Conservation (phyloP, 192 early-diverging fungal species). For the Coemansia sp. region DNA sequence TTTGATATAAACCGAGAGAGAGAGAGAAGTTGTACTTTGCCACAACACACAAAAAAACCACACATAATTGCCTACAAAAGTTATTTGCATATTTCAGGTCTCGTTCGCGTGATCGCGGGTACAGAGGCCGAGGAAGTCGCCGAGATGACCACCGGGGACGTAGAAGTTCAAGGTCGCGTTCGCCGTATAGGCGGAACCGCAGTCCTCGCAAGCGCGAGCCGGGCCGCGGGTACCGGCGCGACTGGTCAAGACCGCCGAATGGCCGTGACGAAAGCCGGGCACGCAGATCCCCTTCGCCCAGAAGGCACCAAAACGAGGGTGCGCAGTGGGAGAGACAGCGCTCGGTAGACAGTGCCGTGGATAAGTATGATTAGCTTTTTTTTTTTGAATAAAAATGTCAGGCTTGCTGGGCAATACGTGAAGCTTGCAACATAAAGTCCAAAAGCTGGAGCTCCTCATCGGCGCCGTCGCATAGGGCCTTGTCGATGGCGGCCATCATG, state of each 20-base stretch:
- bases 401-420: conserved; percentile 29
- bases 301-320: conserved; percentile 12
- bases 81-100: conserved; percentile 15
- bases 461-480: conserved; percentile 76
- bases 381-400: conserved; percentile 1
- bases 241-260: conserved; percentile 20
- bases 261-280: conserved; percentile 8
- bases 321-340: too few relatives aligned
- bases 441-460: conserved; percentile 88
- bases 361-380: too few relatives aligned
- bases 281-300: conserved; percentile 12
- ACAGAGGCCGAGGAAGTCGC: conserved; percentile 5
- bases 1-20: too few relatives aligned
- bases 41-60: background rate
- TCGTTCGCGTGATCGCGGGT: conserved; percentile 15
- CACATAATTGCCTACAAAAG: background rate
- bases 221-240: conserved; percentile 12
- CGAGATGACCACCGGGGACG: conserved; percentile 16
- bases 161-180: conserved; percentile 9
- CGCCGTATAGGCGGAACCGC: conserved; percentile 10
- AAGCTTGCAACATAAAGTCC: conserved; percentile 59
- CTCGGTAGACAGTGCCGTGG: too few relatives aligned
- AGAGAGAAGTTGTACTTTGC: too few relatives aligned
- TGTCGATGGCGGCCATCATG: conserved; percentile 68
- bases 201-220: conserved; percentile 8